These are phyloP conservation scores for Clonostachys chloroleuca DNA, from an alignment of 2,329 filamentous ascomycete species.

Conservation along the genomic window DNA sequence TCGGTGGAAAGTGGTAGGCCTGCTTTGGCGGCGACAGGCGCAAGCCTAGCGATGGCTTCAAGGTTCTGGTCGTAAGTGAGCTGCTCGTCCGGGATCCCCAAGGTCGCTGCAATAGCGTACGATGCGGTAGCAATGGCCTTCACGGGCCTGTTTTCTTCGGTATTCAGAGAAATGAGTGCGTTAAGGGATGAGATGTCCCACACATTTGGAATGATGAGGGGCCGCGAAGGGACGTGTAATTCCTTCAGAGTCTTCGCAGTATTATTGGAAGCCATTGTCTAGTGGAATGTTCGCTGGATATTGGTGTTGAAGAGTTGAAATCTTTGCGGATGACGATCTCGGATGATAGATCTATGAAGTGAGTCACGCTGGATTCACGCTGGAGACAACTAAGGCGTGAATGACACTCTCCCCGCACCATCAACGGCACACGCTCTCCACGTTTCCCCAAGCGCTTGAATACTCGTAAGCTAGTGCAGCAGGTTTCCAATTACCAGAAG, in stretches of 20 bases:
- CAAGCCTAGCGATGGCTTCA: slow-evolving; percentile 36
- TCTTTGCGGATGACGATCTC: no score
- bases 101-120: slow-evolving; percentile 41
- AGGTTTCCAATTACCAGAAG: no score
- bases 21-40: slow-evolving; percentile 28
- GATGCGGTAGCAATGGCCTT: slow-evolving; percentile 44
- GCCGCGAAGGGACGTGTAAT: slow-evolving; percentile 45
- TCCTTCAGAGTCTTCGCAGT: slow-evolving; percentile 27
- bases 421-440: no score
- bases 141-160: slow-evolving; percentile 21
- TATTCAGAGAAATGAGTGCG: slow-evolving; percentile 35
- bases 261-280: slow-evolving; percentile 15
- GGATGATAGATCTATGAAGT: no score
- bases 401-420: no score
- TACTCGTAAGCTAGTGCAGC: no score
- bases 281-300: background rate
- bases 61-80: slow-evolving; percentile 48
- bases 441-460: no score
- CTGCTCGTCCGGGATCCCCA: slow-evolving; percentile 38
- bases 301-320: no score
- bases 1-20: slow-evolving; percentile 50
- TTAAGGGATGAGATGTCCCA: slow-evolving; percentile 47
- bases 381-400: no score
- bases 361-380: no score
- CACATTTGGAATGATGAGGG: slow-evolving; percentile 50